phyloP scores from a whole-genome alignment of 73 alveolate genomes.

The Tetrahymena thermophila region DNA sequence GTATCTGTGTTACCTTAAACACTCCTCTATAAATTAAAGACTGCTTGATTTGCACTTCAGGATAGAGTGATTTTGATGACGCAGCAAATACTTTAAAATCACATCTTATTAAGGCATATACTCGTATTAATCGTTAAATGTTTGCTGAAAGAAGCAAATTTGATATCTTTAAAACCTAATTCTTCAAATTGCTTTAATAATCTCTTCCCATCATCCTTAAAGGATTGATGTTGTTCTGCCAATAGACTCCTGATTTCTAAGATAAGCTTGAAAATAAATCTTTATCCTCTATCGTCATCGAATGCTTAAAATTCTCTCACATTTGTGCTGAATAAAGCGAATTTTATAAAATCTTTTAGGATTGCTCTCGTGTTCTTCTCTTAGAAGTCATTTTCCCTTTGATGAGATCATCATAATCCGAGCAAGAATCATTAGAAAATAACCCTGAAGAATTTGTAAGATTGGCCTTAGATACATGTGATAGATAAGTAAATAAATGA shows the following conservation, averaged over 20 bases:
- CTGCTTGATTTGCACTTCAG: slow-evolving; percentile 2
- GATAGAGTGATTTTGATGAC: neutral
- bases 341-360: slow-evolving; percentile 24
- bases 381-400: slow-evolving; percentile 54
- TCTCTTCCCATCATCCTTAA: neutral
- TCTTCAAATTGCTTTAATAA: neutral
- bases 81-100: slow-evolving; percentile 12
- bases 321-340: slow-evolving; percentile 19
- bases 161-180: slow-evolving; percentile 9
- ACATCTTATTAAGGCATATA: slow-evolving; percentile 4
- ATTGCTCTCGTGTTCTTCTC: slow-evolving; percentile 32
- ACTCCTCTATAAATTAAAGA: slow-evolving; percentile 3
- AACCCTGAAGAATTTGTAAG: slow-evolving; percentile 69
- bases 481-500: slow-evolving; percentile 43
- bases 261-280: neutral
- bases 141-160: slow-evolving; percentile 2
- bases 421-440: slow-evolving; percentile 31
- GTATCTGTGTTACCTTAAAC: neutral
- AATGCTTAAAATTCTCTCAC: slow-evolving; percentile 4
- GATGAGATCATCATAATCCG: slow-evolving; percentile 48
- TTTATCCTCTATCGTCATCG: neutral
- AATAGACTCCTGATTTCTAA: neutral
- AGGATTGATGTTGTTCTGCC: neutral
- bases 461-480: slow-evolving; percentile 66
- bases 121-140: neutral